Conservation (phyloP, 2,329 filamentous ascomycete species). For the Metarhizium brunneum region DNA sequence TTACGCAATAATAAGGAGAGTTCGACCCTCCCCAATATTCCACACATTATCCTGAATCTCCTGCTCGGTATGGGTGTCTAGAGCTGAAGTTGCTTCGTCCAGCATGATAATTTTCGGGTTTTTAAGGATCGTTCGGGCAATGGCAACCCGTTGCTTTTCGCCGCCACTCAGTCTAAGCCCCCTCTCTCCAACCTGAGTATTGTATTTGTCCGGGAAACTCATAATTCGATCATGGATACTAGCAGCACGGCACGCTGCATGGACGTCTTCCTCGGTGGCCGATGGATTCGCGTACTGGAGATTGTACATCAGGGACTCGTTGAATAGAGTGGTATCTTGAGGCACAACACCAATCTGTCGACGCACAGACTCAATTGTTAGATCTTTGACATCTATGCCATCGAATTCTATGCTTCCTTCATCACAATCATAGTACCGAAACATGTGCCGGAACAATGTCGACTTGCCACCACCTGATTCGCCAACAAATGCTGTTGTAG, state of each 20-base stretch:
- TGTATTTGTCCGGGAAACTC: slow-evolving; percentile 77
- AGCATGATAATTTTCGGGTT: slow-evolving; percentile 86
- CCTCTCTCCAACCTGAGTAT: slow-evolving; percentile 85
- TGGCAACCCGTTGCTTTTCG: slow-evolving; percentile 89
- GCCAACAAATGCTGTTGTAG: slow-evolving; percentile 90
- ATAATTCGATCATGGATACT: slow-evolving; percentile 91
- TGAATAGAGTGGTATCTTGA: slow-evolving; percentile 92
- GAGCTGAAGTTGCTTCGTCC: slow-evolving; percentile 84
- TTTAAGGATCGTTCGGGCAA: slow-evolving; percentile 87
- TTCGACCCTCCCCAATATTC: slow-evolving; percentile 74
- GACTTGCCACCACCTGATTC: slow-evolving; percentile 97
- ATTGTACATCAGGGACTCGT: slow-evolving; percentile 92
- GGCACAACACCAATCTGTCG: slow-evolving; percentile 91
- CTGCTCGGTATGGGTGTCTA: slow-evolving; percentile 88
- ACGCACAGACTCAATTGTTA: slow-evolving; percentile 90
- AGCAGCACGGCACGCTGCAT: slow-evolving; percentile 72
- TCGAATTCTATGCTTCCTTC: slow-evolving; percentile 78
- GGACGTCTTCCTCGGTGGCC: slow-evolving; percentile 74
- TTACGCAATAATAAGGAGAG: slow-evolving; percentile 89
- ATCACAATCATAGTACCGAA: slow-evolving; percentile 87
- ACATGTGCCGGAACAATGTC: slow-evolving; percentile 89
- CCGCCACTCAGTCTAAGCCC: slow-evolving; percentile 81
- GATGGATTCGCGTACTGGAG: slow-evolving; percentile 77
- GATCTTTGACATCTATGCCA: slow-evolving; percentile 69
- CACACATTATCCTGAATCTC: slow-evolving; percentile 83